Evolutionary conservation across 257 asterid species (phyloP).

Genomic region (Solanum appendiculatum): DNA sequence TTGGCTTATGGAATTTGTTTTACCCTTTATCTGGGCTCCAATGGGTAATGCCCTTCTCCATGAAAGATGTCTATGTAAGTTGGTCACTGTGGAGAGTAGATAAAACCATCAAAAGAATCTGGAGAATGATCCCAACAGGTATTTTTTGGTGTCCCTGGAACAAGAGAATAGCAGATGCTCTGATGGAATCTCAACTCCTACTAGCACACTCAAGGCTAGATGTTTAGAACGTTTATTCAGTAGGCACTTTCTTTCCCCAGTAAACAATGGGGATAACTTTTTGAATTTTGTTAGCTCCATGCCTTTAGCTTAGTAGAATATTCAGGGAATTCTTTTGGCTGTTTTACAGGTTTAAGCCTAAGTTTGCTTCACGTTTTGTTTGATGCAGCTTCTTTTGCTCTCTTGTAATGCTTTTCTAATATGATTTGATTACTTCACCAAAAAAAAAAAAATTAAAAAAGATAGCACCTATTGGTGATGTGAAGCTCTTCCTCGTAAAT

Average conservation of each 20-base stretch:
- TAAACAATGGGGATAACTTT: neutral
- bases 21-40: neutral
- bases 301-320: neutral
- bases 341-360: neutral
- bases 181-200: neutral
- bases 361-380: neutral
- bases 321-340: neutral
- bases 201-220: neutral
- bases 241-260: neutral
- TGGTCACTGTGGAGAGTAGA: neutral
- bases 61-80: neutral
- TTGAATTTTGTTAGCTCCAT: neutral
- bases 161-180: neutral
- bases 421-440: neutral
- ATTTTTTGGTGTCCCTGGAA: neutral
- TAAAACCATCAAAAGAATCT: neutral
- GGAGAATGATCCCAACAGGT: neutral
- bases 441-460: neutral
- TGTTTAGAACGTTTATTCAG: neutral
- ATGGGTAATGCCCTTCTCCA: neutral
- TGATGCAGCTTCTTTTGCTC: neutral
- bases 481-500: neutral
- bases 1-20: neutral
- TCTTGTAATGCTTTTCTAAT: neutral
- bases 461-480: neutral